phyloP scores from a whole-genome alignment of 2,329 filamentous ascomycete species.

The Aspergillus novofumigatus region DNA sequence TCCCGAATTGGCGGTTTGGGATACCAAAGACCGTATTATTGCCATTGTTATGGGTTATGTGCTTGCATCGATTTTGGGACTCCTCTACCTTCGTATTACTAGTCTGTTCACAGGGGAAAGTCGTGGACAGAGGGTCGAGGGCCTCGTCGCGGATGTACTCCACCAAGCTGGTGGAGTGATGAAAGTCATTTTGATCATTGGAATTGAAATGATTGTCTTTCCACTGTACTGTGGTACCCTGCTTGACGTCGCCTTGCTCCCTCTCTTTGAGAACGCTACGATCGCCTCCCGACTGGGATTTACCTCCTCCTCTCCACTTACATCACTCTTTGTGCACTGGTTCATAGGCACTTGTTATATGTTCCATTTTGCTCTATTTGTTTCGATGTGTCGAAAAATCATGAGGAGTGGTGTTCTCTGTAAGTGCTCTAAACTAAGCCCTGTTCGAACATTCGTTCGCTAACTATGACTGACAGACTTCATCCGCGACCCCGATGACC shows the following conservation, averaged over 20 bases:
- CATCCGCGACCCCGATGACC: slow-evolving; percentile 95
- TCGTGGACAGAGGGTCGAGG: slow-evolving; percentile 60
- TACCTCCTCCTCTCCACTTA: slow-evolving; percentile 72
- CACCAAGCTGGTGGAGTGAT: slow-evolving; percentile 94
- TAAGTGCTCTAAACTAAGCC: slow-evolving; percentile 45
- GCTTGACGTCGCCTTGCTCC: slow-evolving; percentile 81
- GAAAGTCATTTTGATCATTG: slow-evolving; percentile 97
- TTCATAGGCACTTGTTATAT: slow-evolving; percentile 98
- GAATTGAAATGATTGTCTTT: slow-evolving; percentile 97
- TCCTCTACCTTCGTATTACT: slow-evolving; percentile 73
- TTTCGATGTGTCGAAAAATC: slow-evolving; percentile 98
- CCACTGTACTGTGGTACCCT: slow-evolving; percentile 92
- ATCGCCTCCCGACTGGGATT: slow-evolving; percentile 74
- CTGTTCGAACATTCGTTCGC: neutral
- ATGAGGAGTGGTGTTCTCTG: slow-evolving; percentile 91
- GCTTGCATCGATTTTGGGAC: slow-evolving; percentile 68
- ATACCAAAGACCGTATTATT: slow-evolving; percentile 61
- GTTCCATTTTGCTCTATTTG: slow-evolving; percentile 98
- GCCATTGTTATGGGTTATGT: slow-evolving; percentile 79
- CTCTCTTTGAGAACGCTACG: slow-evolving; percentile 79
- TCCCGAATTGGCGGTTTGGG: slow-evolving; percentile 64
- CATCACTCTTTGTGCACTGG: slow-evolving; percentile 96
- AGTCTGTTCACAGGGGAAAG: slow-evolving; percentile 61
- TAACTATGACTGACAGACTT: slow-evolving; percentile 59
- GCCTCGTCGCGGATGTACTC: slow-evolving; percentile 70